These are phyloP conservation scores for Priceomyces haplophilus DNA, from an alignment of 805 yeast species.

Conservation along the genomic window DNA sequence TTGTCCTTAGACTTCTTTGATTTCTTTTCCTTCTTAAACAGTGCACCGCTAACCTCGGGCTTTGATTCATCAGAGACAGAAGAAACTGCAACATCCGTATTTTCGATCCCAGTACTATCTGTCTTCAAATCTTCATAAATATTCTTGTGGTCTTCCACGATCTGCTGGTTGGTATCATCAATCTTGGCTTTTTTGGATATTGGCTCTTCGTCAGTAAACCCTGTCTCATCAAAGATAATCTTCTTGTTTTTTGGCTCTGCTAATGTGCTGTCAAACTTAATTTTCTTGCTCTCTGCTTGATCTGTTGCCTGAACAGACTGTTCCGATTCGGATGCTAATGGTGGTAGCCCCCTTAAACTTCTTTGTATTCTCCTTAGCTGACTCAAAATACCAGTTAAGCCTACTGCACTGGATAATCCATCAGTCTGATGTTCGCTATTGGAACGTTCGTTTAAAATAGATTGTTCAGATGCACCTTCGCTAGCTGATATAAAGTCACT, in stretches of 20 bases:
- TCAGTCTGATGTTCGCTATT: conserved; percentile 22
- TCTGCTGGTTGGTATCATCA: conserved; percentile 18
- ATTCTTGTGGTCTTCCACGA: conserved; percentile 12
- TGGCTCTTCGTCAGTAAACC: conserved; percentile 7
- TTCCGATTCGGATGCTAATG: conserved; percentile 31
- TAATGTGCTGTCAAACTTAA: conserved; percentile 22
- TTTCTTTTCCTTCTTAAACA: conserved; percentile 12
- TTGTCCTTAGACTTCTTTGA: conserved; percentile 9
- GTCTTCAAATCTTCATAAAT: conserved; percentile 8
- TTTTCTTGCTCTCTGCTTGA: conserved; percentile 22
- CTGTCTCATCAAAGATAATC: conserved; percentile 17
- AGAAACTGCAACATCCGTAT: conserved; percentile 9
- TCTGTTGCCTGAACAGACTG: conserved; percentile 1
- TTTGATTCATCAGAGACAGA: conserved; percentile 12
- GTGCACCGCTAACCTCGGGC: conserved; percentile 7
- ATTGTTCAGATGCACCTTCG: conserved; percentile 30
- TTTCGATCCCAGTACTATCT: too few relatives aligned
- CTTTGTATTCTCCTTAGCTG: conserved; percentile 75
- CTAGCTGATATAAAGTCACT: conserved; percentile 41
- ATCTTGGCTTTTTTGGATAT: conserved; percentile 23
- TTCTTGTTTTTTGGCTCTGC: conserved; percentile 16
- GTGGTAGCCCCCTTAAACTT: conserved; percentile 79
- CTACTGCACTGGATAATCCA: conserved; percentile 31
- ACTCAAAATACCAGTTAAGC: conserved; percentile 43
- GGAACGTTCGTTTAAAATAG: conserved; percentile 20